A percentile compares a stretch with the other conserved stretches of the same genome.
Conservation (phyloP, 2,329 filamentous ascomycete species). For the Claviceps humidiphila region DNA sequence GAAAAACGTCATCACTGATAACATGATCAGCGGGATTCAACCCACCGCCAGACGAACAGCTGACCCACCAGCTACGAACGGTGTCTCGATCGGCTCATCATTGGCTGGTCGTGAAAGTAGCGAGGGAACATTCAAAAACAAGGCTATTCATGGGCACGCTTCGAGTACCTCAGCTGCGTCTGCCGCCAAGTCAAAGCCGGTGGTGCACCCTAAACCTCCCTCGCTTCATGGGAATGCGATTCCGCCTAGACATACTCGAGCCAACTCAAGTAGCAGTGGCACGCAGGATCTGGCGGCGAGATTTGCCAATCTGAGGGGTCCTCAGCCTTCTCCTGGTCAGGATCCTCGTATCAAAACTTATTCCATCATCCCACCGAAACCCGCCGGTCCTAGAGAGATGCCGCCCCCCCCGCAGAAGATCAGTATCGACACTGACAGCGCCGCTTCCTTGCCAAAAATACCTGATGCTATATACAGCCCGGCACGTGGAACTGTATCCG, state of each 20-base stretch:
- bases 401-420: slow-evolving; percentile 26
- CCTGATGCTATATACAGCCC: slow-evolving; percentile 69
- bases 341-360: slow-evolving; percentile 41
- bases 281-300: slow-evolving; percentile 39
- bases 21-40: slow-evolving; percentile 45
- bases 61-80: slow-evolving; percentile 8
- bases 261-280: slow-evolving; percentile 15
- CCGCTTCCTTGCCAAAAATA: slow-evolving; percentile 50
- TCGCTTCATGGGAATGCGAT: slow-evolving; percentile 48
- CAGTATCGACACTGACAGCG: slow-evolving; percentile 34
- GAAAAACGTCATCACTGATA: slow-evolving; percentile 47
- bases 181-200: slow-evolving; percentile 27
- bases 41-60: slow-evolving; percentile 19
- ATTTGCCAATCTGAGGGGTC: slow-evolving; percentile 42
- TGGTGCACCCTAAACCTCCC: slow-evolving; percentile 53
- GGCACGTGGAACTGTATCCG: slow-evolving; percentile 56
- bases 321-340: slow-evolving; percentile 28
- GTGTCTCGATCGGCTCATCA: not conserved
- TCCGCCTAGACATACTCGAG: slow-evolving; percentile 18
- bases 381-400: slow-evolving; percentile 40
- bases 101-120: not conserved
- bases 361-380: slow-evolving; percentile 25
- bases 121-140: not conserved
- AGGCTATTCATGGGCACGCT: slow-evolving; percentile 4
- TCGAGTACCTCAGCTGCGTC: slow-evolving; percentile 9